phyloP scores from a whole-genome alignment of 2,329 filamentous ascomycete genomes.

The Mycogone perniciosa region DNA sequence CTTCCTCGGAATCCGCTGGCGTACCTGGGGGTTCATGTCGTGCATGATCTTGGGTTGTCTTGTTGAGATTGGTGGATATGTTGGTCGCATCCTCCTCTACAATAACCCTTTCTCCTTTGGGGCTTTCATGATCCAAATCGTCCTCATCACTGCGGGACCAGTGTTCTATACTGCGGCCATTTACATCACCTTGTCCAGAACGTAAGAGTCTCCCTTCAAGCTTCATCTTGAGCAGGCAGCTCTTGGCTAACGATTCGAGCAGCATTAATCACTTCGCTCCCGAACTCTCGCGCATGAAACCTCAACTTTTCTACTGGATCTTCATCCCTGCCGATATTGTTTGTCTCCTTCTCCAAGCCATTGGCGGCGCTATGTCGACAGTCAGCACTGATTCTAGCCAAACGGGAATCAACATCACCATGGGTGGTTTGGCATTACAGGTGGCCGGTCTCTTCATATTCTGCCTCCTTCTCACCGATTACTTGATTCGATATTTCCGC shows the following conservation, averaged over 20 bases:
- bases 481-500: slow-evolving; percentile 36
- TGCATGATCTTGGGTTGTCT: slow-evolving; percentile 49
- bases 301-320: slow-evolving; percentile 36
- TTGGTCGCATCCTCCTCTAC: slow-evolving; percentile 49
- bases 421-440: slow-evolving; percentile 52
- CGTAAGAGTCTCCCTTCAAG: slow-evolving; percentile 19
- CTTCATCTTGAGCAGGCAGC: not conserved
- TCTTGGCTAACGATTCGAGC: not conserved
- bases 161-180: slow-evolving; percentile 33
- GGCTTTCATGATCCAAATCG: slow-evolving; percentile 59
- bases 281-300: slow-evolving; percentile 34
- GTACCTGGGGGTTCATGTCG: slow-evolving; percentile 36
- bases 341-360: slow-evolving; percentile 49
- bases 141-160: slow-evolving; percentile 43
- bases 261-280: slow-evolving; percentile 35
- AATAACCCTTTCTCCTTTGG: slow-evolving; percentile 49
- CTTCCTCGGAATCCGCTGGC: slow-evolving; percentile 33
- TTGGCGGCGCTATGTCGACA: slow-evolving; percentile 47
- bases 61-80: slow-evolving; percentile 55
- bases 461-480: slow-evolving; percentile 40
- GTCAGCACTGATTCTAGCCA: slow-evolving; percentile 38
- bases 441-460: slow-evolving; percentile 50
- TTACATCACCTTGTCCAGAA: slow-evolving; percentile 52
- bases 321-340: slow-evolving; percentile 49
- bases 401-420: slow-evolving; percentile 31